Conservation (phyloP, 2,329 filamentous ascomycete genomes). For the Phyllosticta capitalensis region DNA sequence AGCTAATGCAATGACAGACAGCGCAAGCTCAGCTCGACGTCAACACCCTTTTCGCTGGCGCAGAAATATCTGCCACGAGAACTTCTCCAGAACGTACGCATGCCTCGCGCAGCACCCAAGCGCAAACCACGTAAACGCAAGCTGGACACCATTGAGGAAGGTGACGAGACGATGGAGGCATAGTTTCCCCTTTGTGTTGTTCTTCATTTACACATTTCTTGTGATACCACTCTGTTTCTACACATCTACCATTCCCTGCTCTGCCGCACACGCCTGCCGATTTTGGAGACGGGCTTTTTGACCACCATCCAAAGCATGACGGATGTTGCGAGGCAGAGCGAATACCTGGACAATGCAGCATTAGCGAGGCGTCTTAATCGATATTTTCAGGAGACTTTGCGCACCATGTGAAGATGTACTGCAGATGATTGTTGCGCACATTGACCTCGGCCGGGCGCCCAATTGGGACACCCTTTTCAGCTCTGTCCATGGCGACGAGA, state of each 20-base stretch:
- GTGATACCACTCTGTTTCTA: not conserved
- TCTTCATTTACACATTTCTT: conserved; percentile 59
- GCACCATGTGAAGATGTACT: conserved; percentile 99
- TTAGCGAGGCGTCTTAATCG: not conserved
- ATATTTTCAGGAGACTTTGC: conserved; percentile 20
- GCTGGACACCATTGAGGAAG: conserved; percentile 33
- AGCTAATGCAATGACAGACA: conserved; percentile 49
- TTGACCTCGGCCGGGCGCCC: conserved; percentile 84
- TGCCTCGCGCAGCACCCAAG: conserved; percentile 40
- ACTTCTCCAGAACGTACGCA: conserved; percentile 70
- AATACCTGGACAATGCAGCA: conserved; percentile 55
- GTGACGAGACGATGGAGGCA: conserved; percentile 16
- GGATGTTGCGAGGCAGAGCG: conserved; percentile 70
- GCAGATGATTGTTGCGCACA: conserved; percentile 88
- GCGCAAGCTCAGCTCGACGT: conserved; percentile 60
- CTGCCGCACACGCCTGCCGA: conserved; percentile 63
- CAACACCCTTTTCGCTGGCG: conserved; percentile 77
- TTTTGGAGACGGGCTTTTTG: conserved; percentile 70
- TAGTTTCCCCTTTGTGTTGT: not conserved
- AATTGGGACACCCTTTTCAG: conserved; percentile 77
- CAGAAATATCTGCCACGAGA: conserved; percentile 74
- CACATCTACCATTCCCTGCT: conserved; percentile 61
- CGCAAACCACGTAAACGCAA: conserved; percentile 34
- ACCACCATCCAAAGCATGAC: conserved; percentile 97
- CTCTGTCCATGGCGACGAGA: conserved; percentile 63